A percentile compares a stretch with the other conserved stretches of the same genome.
Evolutionary conservation across 345 rosid genomes (phyloP).

Genomic region (Camelina sativa): DNA sequence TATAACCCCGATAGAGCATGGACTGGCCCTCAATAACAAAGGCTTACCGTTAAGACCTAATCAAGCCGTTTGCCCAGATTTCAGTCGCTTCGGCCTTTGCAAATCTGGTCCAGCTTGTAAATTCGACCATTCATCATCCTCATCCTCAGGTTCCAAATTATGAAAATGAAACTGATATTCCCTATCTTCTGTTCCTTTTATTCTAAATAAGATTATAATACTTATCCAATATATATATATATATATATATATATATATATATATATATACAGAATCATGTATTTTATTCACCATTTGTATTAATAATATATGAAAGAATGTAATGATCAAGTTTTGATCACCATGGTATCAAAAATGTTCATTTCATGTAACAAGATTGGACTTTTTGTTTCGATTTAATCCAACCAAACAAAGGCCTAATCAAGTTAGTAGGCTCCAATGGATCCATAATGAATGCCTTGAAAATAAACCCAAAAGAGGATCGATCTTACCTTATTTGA

Average conservation of each 20-base stretch:
- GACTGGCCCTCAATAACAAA: conserved; percentile 71
- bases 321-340: too few species aligned
- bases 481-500: conserved; percentile 4
- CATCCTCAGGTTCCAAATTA: background rate
- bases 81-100: conserved; percentile 88
- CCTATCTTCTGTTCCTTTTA: too few species aligned
- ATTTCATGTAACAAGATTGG: background rate
- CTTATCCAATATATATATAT: background rate
- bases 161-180: background rate
- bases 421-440: background rate
- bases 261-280: background rate
- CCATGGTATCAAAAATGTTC: background rate
- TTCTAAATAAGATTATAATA: too few species aligned
- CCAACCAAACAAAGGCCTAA: background rate
- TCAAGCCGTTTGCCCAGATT: conserved; percentile 70
- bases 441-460: too few species aligned
- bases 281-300: background rate
- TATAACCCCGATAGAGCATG: conserved; percentile 50
- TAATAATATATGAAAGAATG: background rate
- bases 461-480: background rate
- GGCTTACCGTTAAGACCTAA: conserved; percentile 96
- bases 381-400: background rate
- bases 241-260: too few species aligned
- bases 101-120: conserved; percentile 77
- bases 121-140: conserved; percentile 27